phyloP scores from a whole-genome alignment of 2,329 filamentous ascomycete genomes.

The Fusarium decemcellulare region DNA sequence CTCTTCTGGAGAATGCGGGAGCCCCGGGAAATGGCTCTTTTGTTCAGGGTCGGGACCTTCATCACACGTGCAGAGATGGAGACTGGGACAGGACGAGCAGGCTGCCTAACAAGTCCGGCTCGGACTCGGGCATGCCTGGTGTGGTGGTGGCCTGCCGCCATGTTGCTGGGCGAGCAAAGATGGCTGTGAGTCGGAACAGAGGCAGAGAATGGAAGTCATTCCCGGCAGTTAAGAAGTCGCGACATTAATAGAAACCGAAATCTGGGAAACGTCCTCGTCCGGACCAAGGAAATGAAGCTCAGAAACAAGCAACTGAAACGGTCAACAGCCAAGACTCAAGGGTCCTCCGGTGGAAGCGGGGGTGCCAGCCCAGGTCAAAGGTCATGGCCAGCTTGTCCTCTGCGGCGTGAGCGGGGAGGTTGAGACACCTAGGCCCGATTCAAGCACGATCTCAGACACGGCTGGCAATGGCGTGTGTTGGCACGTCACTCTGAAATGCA shows the following conservation, averaged over 20 bases:
- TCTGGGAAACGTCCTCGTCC: slow-evolving; percentile 20
- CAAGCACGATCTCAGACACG: slow-evolving; percentile 35
- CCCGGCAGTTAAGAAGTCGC: slow-evolving; percentile 24
- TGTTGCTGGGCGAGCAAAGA: neutral
- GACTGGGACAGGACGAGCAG: slow-evolving; percentile 22
- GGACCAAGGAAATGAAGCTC: slow-evolving; percentile 28
- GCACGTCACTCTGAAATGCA: slow-evolving; percentile 29
- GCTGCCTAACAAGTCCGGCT: slow-evolving; percentile 12
- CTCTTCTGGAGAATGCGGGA: slow-evolving; percentile 12
- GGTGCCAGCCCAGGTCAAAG: slow-evolving; percentile 26
- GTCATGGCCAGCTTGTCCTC: slow-evolving; percentile 26
- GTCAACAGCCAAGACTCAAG: slow-evolving; percentile 23
- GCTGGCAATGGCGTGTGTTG: slow-evolving; percentile 19
- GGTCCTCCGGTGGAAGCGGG: slow-evolving; percentile 37
- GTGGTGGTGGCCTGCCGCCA: slow-evolving; percentile 23
- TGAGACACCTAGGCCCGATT: slow-evolving; percentile 33
- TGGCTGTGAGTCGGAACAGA: slow-evolving; percentile 9
- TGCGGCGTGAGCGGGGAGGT: slow-evolving; percentile 32
- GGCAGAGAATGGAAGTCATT: slow-evolving; percentile 23
- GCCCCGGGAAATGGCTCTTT: slow-evolving; percentile 21
- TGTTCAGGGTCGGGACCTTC: slow-evolving; percentile 9
- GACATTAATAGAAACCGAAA: slow-evolving; percentile 35
- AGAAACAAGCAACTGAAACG: slow-evolving; percentile 23
- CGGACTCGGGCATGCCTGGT: slow-evolving; percentile 20
- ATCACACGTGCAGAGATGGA: slow-evolving; percentile 33